Conservation (phyloP, 306 rosid genomes). For the Medicago lupulina region DNA sequence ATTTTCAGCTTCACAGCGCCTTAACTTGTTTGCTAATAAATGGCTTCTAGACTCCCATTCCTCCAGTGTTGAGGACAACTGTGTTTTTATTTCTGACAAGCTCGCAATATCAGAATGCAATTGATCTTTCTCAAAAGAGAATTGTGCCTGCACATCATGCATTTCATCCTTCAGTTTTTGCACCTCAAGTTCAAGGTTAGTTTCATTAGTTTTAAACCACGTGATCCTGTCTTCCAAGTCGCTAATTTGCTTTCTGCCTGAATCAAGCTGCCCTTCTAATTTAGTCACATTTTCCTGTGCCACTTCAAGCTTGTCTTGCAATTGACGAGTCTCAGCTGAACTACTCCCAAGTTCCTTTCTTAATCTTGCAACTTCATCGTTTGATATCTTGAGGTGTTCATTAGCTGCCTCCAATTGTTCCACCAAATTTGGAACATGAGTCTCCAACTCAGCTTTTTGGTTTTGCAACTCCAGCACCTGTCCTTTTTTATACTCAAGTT, state of each 20-base stretch:
- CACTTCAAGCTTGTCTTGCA: constrained; percentile 57
- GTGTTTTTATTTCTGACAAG: constrained; percentile 4
- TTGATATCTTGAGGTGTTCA: neutral
- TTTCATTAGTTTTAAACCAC: constrained; percentile 46
- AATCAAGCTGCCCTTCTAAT: constrained; percentile 52
- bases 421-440: constrained; percentile 50
- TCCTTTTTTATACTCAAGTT: constrained; percentile 46
- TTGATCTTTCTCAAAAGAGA: constrained; percentile 55
- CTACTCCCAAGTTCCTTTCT: constrained; percentile 47
- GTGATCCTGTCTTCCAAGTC: constrained; percentile 55
- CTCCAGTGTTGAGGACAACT: constrained; percentile 43
- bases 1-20: constrained; percentile 56
- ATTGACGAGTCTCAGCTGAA: constrained; percentile 36
- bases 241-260: constrained; percentile 40
- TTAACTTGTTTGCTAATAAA: constrained; percentile 43
- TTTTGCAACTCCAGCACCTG: constrained; percentile 55
- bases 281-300: constrained; percentile 45
- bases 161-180: constrained; percentile 57
- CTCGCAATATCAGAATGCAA: constrained; percentile 48
- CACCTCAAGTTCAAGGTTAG: constrained; percentile 50
- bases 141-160: constrained; percentile 49
- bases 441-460: constrained; percentile 54
- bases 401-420: constrained; percentile 12
- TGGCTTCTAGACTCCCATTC: constrained; percentile 51
- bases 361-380: neutral